Conservation (phyloP, 768 basidiomycete genomes). For the Arthromyces matolae region DNA sequence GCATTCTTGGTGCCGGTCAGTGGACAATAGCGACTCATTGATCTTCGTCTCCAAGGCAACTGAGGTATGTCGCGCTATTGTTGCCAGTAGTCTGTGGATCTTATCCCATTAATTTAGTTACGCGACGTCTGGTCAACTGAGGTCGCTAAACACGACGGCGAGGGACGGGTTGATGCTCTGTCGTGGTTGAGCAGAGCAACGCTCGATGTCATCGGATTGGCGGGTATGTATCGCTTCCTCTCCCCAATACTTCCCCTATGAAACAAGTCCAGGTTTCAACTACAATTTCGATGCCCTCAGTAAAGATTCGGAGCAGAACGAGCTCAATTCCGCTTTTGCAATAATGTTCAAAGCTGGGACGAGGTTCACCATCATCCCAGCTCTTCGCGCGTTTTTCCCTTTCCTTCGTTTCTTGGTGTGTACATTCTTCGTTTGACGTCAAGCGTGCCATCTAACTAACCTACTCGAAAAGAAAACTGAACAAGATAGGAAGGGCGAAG, state of each 20-base stretch:
- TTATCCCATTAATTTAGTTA: conserved; percentile 30
- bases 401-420: conserved; percentile 32
- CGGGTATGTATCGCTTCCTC: conserved; percentile 41
- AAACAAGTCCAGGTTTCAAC: conserved; percentile 22
- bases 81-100: background rate
- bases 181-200: conserved; percentile 65
- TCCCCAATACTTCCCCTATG: conserved; percentile 15
- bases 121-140: conserved; percentile 45
- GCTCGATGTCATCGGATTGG: conserved; percentile 73
- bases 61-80: conserved; percentile 29
- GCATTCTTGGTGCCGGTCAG: conserved; percentile 42
- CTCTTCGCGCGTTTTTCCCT: conserved; percentile 30
- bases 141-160: conserved; percentile 23
- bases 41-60: conserved; percentile 56
- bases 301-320: conserved; percentile 28
- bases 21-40: background rate
- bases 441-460: background rate
- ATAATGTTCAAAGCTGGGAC: conserved; percentile 40
- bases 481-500: conserved; percentile 11
- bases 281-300: conserved; percentile 25
- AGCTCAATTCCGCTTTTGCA: conserved; percentile 45
- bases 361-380: conserved; percentile 25
- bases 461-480: conserved; percentile 14
- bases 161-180: conserved; percentile 49
- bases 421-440: background rate